Conservation (phyloP, 192 early-diverging fungal genomes). For the Phlyctochytrium bullatum region DNA sequence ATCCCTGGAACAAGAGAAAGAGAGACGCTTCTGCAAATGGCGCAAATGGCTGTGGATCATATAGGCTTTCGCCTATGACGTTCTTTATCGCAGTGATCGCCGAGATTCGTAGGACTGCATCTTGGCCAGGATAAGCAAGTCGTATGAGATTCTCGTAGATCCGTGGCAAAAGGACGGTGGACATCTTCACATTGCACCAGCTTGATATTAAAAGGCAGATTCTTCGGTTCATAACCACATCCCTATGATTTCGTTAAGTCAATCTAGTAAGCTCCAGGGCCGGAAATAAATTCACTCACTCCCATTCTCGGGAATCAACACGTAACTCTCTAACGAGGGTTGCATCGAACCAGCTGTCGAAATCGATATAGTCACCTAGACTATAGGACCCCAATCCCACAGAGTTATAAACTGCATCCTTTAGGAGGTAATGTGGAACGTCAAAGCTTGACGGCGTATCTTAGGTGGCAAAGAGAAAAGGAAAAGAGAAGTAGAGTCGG, state of each 20-base stretch:
- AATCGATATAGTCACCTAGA: slow-evolving; percentile 77
- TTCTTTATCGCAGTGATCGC: slow-evolving; percentile 62
- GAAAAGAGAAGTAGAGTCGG: neutral
- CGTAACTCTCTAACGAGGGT: slow-evolving; percentile 52
- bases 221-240: slow-evolving; percentile 51
- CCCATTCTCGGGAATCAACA: slow-evolving; percentile 30
- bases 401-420: slow-evolving; percentile 76
- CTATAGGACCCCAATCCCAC: slow-evolving; percentile 79
- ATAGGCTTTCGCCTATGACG: slow-evolving; percentile 75
- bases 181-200: slow-evolving; percentile 80
- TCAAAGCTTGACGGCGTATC: slow-evolving; percentile 33
- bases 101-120: slow-evolving; percentile 77
- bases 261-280: slow-evolving; percentile 4
- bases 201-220: slow-evolving; percentile 81
- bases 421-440: slow-evolving; percentile 54
- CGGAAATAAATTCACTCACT: slow-evolving; percentile 24
- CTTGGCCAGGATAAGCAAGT: slow-evolving; percentile 66
- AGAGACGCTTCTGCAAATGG: slow-evolving; percentile 67
- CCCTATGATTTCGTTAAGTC: slow-evolving; percentile 1
- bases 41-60: slow-evolving; percentile 60
- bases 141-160: slow-evolving; percentile 74
- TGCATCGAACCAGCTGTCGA: slow-evolving; percentile 70
- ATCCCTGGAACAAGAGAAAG: slow-evolving; percentile 50
- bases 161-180: slow-evolving; percentile 53
- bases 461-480: neutral